These are phyloP conservation scores for Leishmania martiniquensis DNA, from an alignment of 208 protist genomes.

Conservation along the genomic window DNA sequence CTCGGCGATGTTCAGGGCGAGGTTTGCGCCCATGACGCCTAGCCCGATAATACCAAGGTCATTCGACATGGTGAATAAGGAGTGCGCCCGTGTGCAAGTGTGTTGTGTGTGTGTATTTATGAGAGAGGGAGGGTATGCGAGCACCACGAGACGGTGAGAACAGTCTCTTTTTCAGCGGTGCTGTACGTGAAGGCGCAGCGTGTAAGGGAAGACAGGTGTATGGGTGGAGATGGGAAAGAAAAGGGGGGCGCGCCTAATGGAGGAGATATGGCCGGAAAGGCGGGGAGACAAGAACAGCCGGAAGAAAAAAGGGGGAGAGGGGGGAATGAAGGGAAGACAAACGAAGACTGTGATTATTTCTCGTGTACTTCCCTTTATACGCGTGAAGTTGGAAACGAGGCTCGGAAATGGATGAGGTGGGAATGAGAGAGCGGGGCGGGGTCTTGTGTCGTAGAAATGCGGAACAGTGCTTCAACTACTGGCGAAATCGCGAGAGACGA, in stretches of 20 bases:
- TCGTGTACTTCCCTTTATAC: background rate
- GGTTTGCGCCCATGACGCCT: conserved; percentile 99
- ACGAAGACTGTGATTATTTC: background rate
- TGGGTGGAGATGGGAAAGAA: background rate
- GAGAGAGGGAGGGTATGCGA: background rate
- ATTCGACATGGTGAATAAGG: conserved; percentile 64
- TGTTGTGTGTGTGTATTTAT: conserved; percentile 20
- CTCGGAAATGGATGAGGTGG: background rate
- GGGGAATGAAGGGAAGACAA: no score
- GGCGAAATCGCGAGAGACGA: background rate
- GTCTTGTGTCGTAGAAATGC: background rate
- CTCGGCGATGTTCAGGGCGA: conserved; percentile 98
- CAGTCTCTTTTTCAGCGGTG: background rate
- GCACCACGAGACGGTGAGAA: background rate
- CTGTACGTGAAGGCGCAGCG: background rate
- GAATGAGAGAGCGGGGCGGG: background rate
- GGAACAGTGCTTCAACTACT: background rate
- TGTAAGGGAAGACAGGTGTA: background rate
- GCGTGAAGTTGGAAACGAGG: background rate
- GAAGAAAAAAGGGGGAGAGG: no score
- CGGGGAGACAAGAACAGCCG: no score
- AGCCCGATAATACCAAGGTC: conserved; percentile 97
- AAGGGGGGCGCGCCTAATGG: no score
- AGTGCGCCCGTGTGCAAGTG: background rate
- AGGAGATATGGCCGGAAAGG: no score